Evolutionary conservation across 1,284 basidiomycete species (phyloP), one percentile per base, ranked within the genome.

Genomic region (Gastroboletus turbinatus): DNA sequence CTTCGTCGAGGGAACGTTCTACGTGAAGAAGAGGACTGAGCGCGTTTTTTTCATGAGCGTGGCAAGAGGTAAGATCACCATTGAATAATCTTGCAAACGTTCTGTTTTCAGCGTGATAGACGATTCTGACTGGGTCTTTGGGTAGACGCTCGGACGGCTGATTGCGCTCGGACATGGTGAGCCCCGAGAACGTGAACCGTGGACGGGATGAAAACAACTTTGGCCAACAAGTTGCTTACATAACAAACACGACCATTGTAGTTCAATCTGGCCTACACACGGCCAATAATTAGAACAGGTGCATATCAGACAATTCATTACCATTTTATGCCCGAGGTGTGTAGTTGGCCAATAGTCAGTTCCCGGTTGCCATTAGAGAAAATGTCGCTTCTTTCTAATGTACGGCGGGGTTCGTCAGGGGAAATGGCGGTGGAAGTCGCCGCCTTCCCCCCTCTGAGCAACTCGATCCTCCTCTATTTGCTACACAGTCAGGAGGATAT

Each of bases 71-170:
- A 32, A 23, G 7, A 50, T 50, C 65, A 87, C 87, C 86, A 75
- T 79, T 83, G 61, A 88, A 81, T n/a, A 87, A 69, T 54, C 85
- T 76, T 46, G 85, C 84, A 66, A 88, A 88, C 8, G 76, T 78
- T 58, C 81, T 75, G 21, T 67, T 68, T 19, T 66, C 67, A 3
- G 79, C 70, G 60, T 80, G 78, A 60, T 82, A 88, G n/a, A 81
- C 81, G 39, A 88, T 76, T 55, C 78, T 78, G n/a, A 82, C 78
- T 29, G 63, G 67, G 0, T 66, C 74, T 1, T 57, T 78, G 61
- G 76, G 25, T 21, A 47, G 11, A 19, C 7, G 19, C 30, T 44
- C 47, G 35, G 27, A 50, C 3, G 16, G 44, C 63, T 81, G 81
- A 46, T 56, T 62, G 44, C 30, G 63, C 59, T 81, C 77, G 75